Conservation (phyloP, 768 basidiomycete species). For the Cubamyces sp. region DNA sequence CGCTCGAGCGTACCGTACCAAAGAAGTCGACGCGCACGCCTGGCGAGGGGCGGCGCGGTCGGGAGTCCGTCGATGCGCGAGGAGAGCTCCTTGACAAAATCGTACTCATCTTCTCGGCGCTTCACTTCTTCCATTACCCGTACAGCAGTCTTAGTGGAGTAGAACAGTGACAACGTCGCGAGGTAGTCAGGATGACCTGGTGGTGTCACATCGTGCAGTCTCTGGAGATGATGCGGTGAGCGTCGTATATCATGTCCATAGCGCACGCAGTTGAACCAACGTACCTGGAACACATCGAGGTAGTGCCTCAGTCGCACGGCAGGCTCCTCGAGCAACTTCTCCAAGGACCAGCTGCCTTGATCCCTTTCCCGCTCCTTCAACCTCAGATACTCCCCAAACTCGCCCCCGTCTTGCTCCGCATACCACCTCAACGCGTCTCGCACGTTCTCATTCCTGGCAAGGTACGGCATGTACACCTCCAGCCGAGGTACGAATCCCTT, state of each 20-base stretch:
- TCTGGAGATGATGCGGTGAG: slow-evolving; percentile 46
- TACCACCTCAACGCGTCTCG: slow-evolving; percentile 50
- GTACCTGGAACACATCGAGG: slow-evolving; percentile 72
- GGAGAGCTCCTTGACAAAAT: slow-evolving; percentile 65
- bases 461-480: slow-evolving; percentile 87
- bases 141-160: slow-evolving; percentile 71
- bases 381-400: slow-evolving; percentile 85
- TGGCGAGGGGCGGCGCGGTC: slow-evolving; percentile 56
- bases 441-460: slow-evolving; percentile 70
- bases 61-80: slow-evolving; percentile 64
- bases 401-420: slow-evolving; percentile 45
- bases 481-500: slow-evolving; percentile 64
- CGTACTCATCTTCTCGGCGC: slow-evolving; percentile 83
- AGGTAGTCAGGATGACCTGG: slow-evolving; percentile 72
- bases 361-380: slow-evolving; percentile 61
- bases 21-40: slow-evolving; percentile 75
- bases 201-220: slow-evolving; percentile 70
- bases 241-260: not conserved
- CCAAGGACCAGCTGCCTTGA: slow-evolving; percentile 66
- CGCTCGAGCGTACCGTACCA: slow-evolving; percentile 43
- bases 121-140: slow-evolving; percentile 86
- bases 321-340: slow-evolving; percentile 74
- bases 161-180: slow-evolving; percentile 63
- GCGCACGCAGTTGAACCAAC: slow-evolving; percentile 28
- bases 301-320: slow-evolving; percentile 73